phyloP scores from a whole-genome alignment of 768 basidiomycete species.

The Trametes cinnabarina region DNA sequence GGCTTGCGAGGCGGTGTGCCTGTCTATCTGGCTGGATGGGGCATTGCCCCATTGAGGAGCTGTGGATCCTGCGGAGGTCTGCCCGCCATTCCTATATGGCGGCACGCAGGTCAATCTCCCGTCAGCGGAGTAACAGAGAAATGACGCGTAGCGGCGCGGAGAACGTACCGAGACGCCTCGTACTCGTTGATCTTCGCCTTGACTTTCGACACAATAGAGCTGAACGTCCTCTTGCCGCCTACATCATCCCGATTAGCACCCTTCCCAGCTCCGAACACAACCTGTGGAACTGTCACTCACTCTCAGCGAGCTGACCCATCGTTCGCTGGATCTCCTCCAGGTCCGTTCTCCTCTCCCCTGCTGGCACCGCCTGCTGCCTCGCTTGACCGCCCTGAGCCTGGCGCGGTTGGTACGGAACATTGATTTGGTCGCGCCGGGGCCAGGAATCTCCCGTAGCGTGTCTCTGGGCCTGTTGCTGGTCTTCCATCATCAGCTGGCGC shows the following conservation, averaged over 20 bases:
- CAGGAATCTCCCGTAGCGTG: constrained; percentile 21
- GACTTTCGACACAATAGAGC: constrained; percentile 67
- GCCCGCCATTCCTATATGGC: constrained; percentile 3
- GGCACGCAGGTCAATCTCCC: too few relatives aligned
- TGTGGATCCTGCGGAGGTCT: constrained; percentile 5
- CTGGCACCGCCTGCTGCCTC: neutral
- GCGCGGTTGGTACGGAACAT: constrained; percentile 21
- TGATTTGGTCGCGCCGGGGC: constrained; percentile 21
- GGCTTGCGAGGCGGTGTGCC: constrained; percentile 27
- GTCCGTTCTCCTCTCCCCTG: constrained; percentile 25
- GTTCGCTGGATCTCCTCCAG: constrained; percentile 72
- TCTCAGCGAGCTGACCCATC: constrained; percentile 73
- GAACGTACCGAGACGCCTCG: constrained; percentile 44
- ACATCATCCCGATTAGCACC: neutral
- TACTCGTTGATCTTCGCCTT: constrained; percentile 83
- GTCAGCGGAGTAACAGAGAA: too few relatives aligned
- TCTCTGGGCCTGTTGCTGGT: constrained; percentile 29
- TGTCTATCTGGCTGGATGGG: constrained; percentile 17
- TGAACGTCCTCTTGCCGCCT: constrained; percentile 75
- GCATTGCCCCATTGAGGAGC: constrained; percentile 19
- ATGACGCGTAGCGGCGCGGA: too few relatives aligned
- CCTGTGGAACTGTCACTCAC: constrained; percentile 42
- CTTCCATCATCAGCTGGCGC: constrained; percentile 63
- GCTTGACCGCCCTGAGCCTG: constrained; percentile 3
- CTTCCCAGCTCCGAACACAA: neutral